Conservation (phyloP, 495 filamentous ascomycete genomes). For the Xylaria castorea region DNA sequence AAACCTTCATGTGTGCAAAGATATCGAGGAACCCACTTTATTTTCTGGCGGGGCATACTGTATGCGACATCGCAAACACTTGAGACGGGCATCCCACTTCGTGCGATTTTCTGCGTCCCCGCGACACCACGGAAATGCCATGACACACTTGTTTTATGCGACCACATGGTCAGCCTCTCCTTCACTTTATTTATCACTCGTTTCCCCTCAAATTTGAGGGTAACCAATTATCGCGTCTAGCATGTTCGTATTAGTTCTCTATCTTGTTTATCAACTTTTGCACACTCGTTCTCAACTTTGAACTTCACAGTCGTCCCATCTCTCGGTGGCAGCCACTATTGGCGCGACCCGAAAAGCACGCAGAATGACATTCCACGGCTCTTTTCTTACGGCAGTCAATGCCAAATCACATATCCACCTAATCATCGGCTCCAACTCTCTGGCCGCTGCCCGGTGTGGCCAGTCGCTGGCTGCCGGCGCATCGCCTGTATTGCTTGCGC, state of each 20-base stretch:
- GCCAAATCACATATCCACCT: slow-evolving; percentile 80
- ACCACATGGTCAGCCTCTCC: background rate
- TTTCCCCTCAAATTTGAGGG: background rate
- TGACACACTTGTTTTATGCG: background rate
- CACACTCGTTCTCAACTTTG: background rate
- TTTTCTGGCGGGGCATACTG: background rate
- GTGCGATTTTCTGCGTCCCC: slow-evolving; percentile 1
- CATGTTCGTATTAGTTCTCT: background rate
- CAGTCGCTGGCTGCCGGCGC: slow-evolving; percentile 89
- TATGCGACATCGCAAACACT: slow-evolving; percentile 18
- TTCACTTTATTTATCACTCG: background rate
- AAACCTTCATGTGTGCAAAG: background rate
- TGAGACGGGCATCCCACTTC: slow-evolving; percentile 19
- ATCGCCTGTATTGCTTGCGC: slow-evolving; percentile 81
- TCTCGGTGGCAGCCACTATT: background rate
- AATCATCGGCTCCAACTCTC: slow-evolving; percentile 82
- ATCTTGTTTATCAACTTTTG: background rate
- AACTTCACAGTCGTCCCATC: background rate
- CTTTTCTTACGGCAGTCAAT: slow-evolving; percentile 80
- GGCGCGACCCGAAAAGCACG: background rate
- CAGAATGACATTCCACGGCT: slow-evolving; percentile 27
- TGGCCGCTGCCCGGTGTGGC: slow-evolving; percentile 81
- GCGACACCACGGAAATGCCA: slow-evolving; percentile 1
- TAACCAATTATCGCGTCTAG: background rate
- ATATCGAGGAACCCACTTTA: background rate